Percentiles rank a stretch among this genome's conserved stretches.
These are phyloP conservation scores for Exophiala spinifera DNA, from an alignment of 2,329 filamentous ascomycete genomes.

Conservation along the genomic window DNA sequence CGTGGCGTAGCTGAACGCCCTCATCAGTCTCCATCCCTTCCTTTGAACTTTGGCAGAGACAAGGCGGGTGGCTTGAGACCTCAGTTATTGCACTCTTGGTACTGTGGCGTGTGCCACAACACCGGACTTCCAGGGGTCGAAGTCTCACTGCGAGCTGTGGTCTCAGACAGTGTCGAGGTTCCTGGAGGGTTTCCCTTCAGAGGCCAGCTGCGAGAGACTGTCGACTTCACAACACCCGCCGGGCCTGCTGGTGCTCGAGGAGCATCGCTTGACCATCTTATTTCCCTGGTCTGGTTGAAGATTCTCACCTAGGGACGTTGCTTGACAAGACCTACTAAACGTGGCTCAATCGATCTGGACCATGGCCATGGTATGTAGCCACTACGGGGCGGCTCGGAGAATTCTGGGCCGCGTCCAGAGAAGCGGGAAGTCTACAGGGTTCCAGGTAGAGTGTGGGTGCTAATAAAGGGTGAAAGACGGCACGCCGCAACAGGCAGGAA, in stretches of 20 bases:
- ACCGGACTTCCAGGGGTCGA: background rate
- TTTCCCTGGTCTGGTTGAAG: too few relatives aligned
- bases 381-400: background rate
- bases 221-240: too few relatives aligned
- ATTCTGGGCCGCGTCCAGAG: background rate
- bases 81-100: conserved; percentile 5
- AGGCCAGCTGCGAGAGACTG: too few relatives aligned
- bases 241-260: too few relatives aligned
- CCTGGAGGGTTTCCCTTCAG: too few relatives aligned
- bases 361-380: conserved; percentile 1
- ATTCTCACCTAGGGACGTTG: too few relatives aligned
- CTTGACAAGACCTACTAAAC: too few relatives aligned
- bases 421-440: background rate
- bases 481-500: background rate
- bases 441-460: too few relatives aligned
- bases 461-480: background rate
- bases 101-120: conserved; percentile 2
- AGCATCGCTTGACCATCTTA: too few relatives aligned
- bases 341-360: background rate
- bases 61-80: conserved; percentile 20
- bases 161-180: background rate
- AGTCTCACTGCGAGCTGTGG: background rate
- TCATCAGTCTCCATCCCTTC: too few relatives aligned
- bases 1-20: background rate
- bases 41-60: background rate